Evolutionary conservation across 2,329 filamentous ascomycete genomes (phyloP).

Genomic region (Penicillium sp.): DNA sequence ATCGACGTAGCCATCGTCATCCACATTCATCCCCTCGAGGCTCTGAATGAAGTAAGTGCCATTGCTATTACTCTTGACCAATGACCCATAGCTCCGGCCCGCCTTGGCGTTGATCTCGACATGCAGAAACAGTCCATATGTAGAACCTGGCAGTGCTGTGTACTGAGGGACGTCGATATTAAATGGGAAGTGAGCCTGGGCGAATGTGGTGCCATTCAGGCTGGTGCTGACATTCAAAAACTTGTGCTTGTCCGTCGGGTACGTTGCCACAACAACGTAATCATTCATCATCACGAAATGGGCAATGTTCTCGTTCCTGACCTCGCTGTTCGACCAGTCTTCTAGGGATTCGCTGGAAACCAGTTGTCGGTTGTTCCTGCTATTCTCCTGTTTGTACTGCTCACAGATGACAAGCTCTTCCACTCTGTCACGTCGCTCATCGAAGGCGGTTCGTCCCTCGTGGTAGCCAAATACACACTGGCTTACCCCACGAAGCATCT

Average conservation of each 20-base stretch:
- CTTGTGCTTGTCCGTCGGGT: constrained; percentile 55
- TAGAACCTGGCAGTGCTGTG: constrained; percentile 90
- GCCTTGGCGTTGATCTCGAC: constrained; percentile 67
- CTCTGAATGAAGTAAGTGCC: constrained; percentile 91
- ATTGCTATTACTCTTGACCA: constrained; percentile 98
- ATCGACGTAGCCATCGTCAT: constrained; percentile 73
- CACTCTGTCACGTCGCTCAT: constrained; percentile 52
- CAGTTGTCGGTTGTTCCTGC: constrained; percentile 60
- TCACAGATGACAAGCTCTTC: constrained; percentile 61
- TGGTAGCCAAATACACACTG: constrained; percentile 83
- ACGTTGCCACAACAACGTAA: constrained; percentile 83
- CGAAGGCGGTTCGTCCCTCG: constrained; percentile 53
- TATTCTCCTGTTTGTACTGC: constrained; percentile 58
- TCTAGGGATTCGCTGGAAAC: constrained; percentile 57
- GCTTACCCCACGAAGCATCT: constrained; percentile 64
- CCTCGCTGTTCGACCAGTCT: constrained; percentile 61
- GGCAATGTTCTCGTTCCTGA: constrained; percentile 64
- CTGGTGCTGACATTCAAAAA: constrained; percentile 74
- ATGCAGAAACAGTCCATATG: constrained; percentile 89
- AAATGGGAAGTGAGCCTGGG: constrained; percentile 74
- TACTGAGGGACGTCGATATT: constrained; percentile 79
- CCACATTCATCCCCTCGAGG: constrained; percentile 72
- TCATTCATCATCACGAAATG: constrained; percentile 94
- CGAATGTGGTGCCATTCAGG: constrained; percentile 76
- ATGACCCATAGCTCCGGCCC: constrained; percentile 69